Percentiles rank a stretch among this genome's conserved stretches.
Evolutionary conservation across 2,329 filamentous ascomycete species (phyloP).

Genomic region (Paraconiothyrium sp.): DNA sequence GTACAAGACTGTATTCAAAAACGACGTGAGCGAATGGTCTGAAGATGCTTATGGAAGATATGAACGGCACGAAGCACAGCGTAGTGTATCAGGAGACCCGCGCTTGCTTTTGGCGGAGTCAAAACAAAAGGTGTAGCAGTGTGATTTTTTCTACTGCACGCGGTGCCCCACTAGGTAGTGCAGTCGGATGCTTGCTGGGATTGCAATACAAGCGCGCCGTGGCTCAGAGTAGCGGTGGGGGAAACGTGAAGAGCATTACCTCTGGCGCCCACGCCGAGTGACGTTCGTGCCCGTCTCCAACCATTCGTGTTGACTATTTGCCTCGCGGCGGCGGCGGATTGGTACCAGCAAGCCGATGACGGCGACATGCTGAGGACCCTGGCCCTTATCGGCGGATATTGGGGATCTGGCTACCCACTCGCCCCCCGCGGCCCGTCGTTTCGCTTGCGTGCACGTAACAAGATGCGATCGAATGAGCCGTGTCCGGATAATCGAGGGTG

Average conservation of each 20-base stretch:
- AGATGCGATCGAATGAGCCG: conserved; percentile 10
- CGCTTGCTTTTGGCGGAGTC: conserved; percentile 9
- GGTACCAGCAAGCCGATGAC: conserved; percentile 41
- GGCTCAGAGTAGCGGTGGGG: conserved; percentile 23
- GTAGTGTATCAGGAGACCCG: conserved; percentile 18
- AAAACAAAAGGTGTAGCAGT: conserved; percentile 11
- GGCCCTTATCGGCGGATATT: conserved; percentile 36
- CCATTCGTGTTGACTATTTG: conserved; percentile 27
- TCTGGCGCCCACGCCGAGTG: conserved; percentile 31
- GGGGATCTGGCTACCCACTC: conserved; percentile 32
- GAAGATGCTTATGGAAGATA: conserved; percentile 17
- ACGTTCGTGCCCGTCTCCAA: conserved; percentile 19
- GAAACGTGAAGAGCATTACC: conserved; percentile 33
- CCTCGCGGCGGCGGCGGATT: conserved; percentile 29
- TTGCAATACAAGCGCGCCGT: conserved; percentile 3
- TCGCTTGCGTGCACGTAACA: conserved; percentile 17
- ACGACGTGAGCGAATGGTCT: conserved; percentile 20
- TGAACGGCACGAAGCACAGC: conserved; percentile 16
- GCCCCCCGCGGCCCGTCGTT: conserved; percentile 27
- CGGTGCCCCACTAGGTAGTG: conserved; percentile 14
- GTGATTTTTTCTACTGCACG: conserved; percentile 13
- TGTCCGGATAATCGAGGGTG: not conserved
- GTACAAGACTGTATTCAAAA: conserved; percentile 14
- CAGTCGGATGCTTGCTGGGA: not conserved
- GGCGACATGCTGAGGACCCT: conserved; percentile 41